These are phyloP conservation scores for Microascus cirrosus DNA, from an alignment of 2,329 filamentous ascomycete species.

Conservation along the genomic window DNA sequence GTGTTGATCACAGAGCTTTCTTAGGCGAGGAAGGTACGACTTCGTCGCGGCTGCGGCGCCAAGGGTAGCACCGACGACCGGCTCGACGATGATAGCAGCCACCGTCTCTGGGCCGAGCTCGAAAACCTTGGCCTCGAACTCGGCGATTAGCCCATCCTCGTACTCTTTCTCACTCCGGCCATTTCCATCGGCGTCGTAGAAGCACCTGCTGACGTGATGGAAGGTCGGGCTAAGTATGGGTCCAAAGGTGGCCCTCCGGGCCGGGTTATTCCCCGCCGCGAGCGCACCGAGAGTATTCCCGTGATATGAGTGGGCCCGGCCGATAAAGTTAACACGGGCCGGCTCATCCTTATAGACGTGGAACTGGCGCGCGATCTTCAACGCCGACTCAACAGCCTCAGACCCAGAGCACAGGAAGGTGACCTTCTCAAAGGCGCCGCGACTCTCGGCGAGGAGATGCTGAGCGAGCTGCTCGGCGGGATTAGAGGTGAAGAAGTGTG, in stretches of 20 bases:
- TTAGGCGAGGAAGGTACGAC: conserved; percentile 44
- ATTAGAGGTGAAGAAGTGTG: conserved; percentile 12
- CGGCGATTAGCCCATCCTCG: conserved; percentile 23
- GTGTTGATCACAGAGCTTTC: conserved; percentile 40
- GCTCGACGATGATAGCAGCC: conserved; percentile 37
- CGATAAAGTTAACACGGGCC: conserved; percentile 28
- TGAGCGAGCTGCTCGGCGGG: conserved; percentile 17
- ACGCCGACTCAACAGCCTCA: conserved; percentile 30
- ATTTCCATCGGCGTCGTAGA: conserved; percentile 11
- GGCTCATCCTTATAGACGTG: conserved; percentile 25
- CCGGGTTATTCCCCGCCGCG: conserved; percentile 20
- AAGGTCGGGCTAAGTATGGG: conserved; percentile 14
- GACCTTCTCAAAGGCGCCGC: conserved; percentile 23
- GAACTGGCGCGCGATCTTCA: conserved; percentile 38
- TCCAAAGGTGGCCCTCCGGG: conserved; percentile 15
- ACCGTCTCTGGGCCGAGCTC: conserved; percentile 32
- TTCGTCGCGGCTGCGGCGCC: conserved; percentile 37
- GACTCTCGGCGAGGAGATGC: conserved; percentile 12
- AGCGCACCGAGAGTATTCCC: conserved; percentile 37
- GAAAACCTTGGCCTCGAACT: conserved; percentile 35
- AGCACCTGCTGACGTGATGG: conserved; percentile 14
- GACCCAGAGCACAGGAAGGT: conserved; percentile 20
- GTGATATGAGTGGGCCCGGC: conserved; percentile 33
- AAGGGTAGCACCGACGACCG: conserved; percentile 34
- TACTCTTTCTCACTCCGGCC: conserved; percentile 27